Evolutionary conservation across 2,329 filamentous ascomycete genomes (phyloP), one percentile per base, ranked within the genome.

Genomic region (Aspergillus sp.): DNA sequence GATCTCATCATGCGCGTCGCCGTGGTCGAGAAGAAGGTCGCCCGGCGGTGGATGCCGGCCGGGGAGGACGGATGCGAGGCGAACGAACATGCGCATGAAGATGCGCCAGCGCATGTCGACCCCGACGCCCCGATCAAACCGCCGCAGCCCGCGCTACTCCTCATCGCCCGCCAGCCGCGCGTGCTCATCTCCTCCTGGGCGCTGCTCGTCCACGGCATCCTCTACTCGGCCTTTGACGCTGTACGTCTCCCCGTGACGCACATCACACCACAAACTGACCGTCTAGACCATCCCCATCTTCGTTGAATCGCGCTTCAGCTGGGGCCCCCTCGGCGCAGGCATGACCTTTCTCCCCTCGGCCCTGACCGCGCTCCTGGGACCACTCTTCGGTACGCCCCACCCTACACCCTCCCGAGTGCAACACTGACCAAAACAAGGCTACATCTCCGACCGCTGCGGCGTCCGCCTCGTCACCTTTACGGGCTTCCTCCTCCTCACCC

Each of bases 21-120:
- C 4, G 75, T 88, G 48, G 76, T 88, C n/a, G 85, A 88, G 67
- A 85, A 84, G 67, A 84, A 82, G 62, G 75, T 77, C 1, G 82
- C 83, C 3, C 57, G 58, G 11, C 59, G 65, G 17, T 67, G 71
- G 58, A 29, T 45, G 38, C 44, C 47, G 3, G 32, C 17, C 19
- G 2, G 2, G 14, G 25, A 3, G 13, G 19, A 16, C n/a, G n/a
- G n/a, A n/a, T n/a, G n/a, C n/a, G n/a, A n/a, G n/a, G n/a, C n/a
- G n/a, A n/a, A n/a, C 16, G 16, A 38, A 5, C 45, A 7, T 11
- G 29, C 29, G 5, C 45, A 52, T 36, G 29, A 46, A 6, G 31
- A n/a, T 9, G 10, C 23, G 21, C n/a, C n/a, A n/a, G 21, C 23
- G 23, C 45, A 34, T 34, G 9, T 11, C 31, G 14, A 10, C 13